Evolutionary conservation across 73 alveolate genomes (phyloP), one percentile per base, ranked within the genome.

Genomic region (Breviolum minutum): DNA sequence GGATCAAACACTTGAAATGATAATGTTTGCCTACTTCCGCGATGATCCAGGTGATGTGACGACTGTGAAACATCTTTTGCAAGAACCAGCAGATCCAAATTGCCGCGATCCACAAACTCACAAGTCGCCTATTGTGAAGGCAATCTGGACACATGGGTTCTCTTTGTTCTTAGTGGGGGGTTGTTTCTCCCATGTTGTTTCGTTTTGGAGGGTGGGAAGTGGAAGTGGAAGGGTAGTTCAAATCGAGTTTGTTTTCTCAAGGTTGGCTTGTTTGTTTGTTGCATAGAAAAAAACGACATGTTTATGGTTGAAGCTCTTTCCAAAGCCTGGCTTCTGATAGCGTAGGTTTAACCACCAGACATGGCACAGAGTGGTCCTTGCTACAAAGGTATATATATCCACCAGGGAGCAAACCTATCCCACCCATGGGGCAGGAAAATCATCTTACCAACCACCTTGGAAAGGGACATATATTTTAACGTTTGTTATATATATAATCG

Each of bases 1-100:
- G 3, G 54, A 40, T n/a, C n/a, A n/a, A n/a, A n/a, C n/a, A n/a
- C n/a, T n/a, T n/a, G n/a, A n/a, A n/a, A n/a, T n/a, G n/a, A n/a
- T n/a, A n/a, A n/a, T n/a, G n/a, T n/a, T n/a, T n/a, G n/a, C n/a
- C n/a, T n/a, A n/a, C n/a, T n/a, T n/a, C n/a, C n/a, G n/a, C n/a
- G n/a, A n/a, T n/a, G n/a, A n/a, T n/a, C n/a, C n/a, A 89, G 96
- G 96, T 62, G 96, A 89, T 27, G 62, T 40, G 26, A 22, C 1
- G 63, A 4, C 40, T 48, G 62, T 70, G 74, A 40, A 62, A 62
- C 86, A 70, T 20, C 87, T 89, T 48, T 16, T 89, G 87, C 87
- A 30, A 4, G 74, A 68, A 14, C 96, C 96, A 6, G 96, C 96
- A 30, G 96, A 89, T 27, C 96, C 96, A 63, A 89, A 89, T 73